Conservation (phyloP, 306 rosid species). For the Castanea mollissima region DNA sequence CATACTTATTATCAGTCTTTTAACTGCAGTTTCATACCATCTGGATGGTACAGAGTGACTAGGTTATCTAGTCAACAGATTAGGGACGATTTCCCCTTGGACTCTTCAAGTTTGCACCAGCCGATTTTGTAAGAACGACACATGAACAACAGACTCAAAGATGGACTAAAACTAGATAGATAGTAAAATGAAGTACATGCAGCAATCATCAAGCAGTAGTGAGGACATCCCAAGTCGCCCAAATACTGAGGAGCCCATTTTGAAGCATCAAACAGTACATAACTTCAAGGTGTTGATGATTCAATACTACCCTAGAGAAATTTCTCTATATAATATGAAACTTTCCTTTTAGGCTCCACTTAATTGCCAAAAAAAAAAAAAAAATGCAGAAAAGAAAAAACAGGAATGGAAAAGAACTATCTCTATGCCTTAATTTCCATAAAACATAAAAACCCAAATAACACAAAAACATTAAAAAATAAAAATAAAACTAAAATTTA, state of each 20-base stretch:
- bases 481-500: not conserved
- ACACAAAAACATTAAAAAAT: not conserved
- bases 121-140: not conserved
- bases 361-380: not conserved
- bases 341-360: not conserved
- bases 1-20: not conserved
- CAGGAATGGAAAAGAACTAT: not conserved
- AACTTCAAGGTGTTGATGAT: not conserved
- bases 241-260: not conserved
- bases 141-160: not conserved
- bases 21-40: not conserved
- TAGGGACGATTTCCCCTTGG: not conserved
- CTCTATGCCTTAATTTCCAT: too few relatives aligned
- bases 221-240: not conserved
- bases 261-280: not conserved
- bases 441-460: too few relatives aligned
- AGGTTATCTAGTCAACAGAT: not conserved
- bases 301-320: not conserved
- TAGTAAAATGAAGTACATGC: not conserved
- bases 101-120: not conserved
- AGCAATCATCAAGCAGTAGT: not conserved
- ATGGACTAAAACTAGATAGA: not conserved
- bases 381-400: not conserved
- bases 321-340: not conserved
- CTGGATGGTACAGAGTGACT: not conserved